Conservation (phyloP, 1,139 yeast species). For the Protomyces macrosporus region DNA sequence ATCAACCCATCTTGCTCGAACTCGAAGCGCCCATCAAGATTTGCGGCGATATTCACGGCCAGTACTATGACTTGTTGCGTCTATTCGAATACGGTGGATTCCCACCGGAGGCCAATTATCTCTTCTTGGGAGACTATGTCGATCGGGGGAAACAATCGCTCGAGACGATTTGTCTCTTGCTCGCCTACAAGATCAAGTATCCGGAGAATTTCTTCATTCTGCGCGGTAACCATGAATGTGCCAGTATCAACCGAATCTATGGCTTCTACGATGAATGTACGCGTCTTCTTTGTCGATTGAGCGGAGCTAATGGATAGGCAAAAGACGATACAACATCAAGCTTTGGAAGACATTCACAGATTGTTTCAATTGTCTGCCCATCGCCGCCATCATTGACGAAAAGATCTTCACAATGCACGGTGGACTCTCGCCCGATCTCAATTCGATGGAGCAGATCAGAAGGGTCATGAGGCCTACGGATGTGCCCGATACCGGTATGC, state of each 20-base stretch:
- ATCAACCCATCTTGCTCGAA: constrained; percentile 91
- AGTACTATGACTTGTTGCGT: constrained; percentile 89
- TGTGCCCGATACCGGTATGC: constrained; percentile 61
- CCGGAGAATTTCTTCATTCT: constrained; percentile 94
- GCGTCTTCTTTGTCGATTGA: constrained; percentile 2
- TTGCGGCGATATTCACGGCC: constrained; percentile 86
- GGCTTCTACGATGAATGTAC: constrained; percentile 95
- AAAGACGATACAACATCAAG: constrained; percentile 93
- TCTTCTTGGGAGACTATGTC: constrained; percentile 93
- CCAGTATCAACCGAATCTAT: constrained; percentile 91
- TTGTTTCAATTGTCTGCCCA: constrained; percentile 95
- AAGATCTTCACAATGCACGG: constrained; percentile 99
- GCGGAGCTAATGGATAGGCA: constrained; percentile 31
- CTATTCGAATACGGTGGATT: constrained; percentile 96
- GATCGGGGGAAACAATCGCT: constrained; percentile 97
- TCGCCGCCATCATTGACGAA: constrained; percentile 96
- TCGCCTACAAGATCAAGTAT: constrained; percentile 93
- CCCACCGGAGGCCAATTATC: constrained; percentile 97
- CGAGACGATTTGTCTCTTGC: constrained; percentile 84
- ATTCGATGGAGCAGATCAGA: constrained; percentile 96
- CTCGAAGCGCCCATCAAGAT: constrained; percentile 95
- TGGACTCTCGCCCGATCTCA: constrained; percentile 92
- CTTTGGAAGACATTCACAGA: constrained; percentile 98
- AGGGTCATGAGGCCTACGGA: constrained; percentile 98
- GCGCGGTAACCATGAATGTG: constrained; percentile 97